phyloP scores from a whole-genome alignment of 208 protist species.

The Endotrypanum monterogeii region DNA sequence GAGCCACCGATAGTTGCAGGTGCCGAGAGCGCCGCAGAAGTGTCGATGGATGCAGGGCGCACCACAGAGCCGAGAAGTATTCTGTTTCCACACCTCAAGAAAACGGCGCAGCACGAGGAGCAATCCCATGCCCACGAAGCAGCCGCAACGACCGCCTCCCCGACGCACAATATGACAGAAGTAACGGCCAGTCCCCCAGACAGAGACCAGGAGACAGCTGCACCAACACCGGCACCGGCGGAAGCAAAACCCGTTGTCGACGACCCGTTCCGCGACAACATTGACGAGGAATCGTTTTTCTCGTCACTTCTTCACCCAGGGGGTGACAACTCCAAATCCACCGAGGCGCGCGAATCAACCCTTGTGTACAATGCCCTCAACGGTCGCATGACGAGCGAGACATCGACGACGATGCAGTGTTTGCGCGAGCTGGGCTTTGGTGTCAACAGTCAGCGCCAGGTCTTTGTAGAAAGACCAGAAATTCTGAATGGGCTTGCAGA shows the following conservation, averaged over 20 bases:
- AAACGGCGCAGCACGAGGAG: not conserved
- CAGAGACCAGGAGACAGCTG: not conserved
- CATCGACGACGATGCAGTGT: slow-evolving; percentile 51
- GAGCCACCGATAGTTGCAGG: not conserved
- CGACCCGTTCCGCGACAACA: slow-evolving; percentile 19
- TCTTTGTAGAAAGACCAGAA: slow-evolving; percentile 59
- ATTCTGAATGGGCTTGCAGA: slow-evolving; percentile 66
- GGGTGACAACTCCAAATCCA: not conserved
- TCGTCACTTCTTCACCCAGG: slow-evolving; percentile 20
- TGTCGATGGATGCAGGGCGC: not conserved
- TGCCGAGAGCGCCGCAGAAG: not conserved
- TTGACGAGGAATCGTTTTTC: slow-evolving; percentile 40
- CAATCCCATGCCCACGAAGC: not conserved
- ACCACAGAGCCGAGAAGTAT: not conserved
- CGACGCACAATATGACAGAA: not conserved
- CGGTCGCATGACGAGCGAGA: slow-evolving; percentile 85
- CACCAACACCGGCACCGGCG: not conserved
- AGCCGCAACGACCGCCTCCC: not conserved
- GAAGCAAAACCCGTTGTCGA: not conserved
- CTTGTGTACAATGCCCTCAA: slow-evolving; percentile 87
- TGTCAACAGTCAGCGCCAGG: slow-evolving; percentile 71
- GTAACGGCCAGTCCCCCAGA: not conserved
- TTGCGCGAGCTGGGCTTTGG: slow-evolving; percentile 79
- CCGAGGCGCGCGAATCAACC: slow-evolving; percentile 34
- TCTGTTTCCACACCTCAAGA: not conserved